A percentile compares a stretch with the other conserved stretches of the same genome.
Evolutionary conservation across 345 rosid species (phyloP).

Genomic region (Camelina sativa): DNA sequence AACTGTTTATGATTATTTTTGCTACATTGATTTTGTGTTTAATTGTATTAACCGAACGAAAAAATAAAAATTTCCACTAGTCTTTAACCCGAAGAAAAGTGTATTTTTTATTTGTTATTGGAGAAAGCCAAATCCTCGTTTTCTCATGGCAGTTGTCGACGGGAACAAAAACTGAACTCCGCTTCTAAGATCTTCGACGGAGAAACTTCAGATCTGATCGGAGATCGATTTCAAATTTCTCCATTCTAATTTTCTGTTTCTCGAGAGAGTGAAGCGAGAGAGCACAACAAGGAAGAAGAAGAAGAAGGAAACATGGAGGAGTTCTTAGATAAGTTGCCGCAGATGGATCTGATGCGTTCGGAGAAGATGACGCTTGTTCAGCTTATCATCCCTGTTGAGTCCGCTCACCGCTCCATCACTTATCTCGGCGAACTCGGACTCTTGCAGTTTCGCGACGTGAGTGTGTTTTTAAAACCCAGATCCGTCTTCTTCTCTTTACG

Average conservation of each 20-base stretch:
- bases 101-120: background rate
- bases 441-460: slow-evolving; percentile 79
- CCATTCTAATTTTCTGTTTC: slow-evolving; percentile 31
- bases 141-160: slow-evolving; percentile 46
- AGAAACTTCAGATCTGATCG: slow-evolving; percentile 35
- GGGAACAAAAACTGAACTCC: slow-evolving; percentile 45
- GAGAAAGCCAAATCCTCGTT: slow-evolving; percentile 43
- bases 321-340: slow-evolving; percentile 71
- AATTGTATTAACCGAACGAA: slow-evolving; percentile 1
- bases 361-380: slow-evolving; percentile 95
- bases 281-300: slow-evolving; percentile 23
- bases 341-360: slow-evolving; percentile 99
- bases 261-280: slow-evolving; percentile 33
- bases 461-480: slow-evolving; percentile 49
- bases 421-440: slow-evolving; percentile 87
- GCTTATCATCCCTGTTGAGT: slow-evolving; percentile 92
- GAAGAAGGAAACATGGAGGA: slow-evolving; percentile 47
- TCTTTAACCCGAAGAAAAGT: slow-evolving; percentile 31
- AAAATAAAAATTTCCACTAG: slow-evolving; percentile 6
- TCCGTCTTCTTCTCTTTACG: slow-evolving; percentile 42
- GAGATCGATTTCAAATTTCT: slow-evolving; percentile 26
- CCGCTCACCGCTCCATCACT: slow-evolving; percentile 83
- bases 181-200: slow-evolving; percentile 45
- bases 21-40: background rate
- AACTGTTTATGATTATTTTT: background rate